Evolutionary conservation across 306 rosid genomes (phyloP).

Genomic region (Quercus robur): DNA sequence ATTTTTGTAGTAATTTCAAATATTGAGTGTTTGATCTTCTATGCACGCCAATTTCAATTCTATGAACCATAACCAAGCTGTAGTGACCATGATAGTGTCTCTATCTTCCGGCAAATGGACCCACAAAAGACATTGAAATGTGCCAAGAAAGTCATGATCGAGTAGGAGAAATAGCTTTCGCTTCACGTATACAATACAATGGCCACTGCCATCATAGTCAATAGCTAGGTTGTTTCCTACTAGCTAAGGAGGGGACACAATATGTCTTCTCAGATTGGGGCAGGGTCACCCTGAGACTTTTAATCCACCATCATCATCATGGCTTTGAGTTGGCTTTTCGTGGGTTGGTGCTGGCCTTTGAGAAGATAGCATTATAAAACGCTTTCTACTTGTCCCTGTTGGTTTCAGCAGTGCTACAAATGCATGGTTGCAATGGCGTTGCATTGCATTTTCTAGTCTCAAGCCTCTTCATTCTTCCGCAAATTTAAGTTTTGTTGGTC

Average conservation of each 20-base stretch:
- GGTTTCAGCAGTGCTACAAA: not conserved
- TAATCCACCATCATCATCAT: constrained; percentile 6
- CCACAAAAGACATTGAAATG: too few species aligned
- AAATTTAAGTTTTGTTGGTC: too few species aligned
- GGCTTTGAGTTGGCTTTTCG: constrained; percentile 12
- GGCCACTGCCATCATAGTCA: not conserved
- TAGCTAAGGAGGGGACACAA: too few species aligned
- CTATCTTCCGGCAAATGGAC: too few species aligned
- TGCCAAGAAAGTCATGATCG: not conserved
- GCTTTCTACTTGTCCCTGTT: constrained; percentile 12
- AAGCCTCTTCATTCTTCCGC: not conserved
- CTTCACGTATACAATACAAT: constrained; percentile 8
- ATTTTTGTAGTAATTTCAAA: not conserved
- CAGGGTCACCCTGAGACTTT: constrained; percentile 6
- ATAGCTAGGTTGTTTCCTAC: constrained; percentile 8
- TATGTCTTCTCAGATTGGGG: not conserved
- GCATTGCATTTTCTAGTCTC: not conserved
- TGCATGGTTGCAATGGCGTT: not conserved
- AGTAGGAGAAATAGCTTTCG: constrained; percentile 7
- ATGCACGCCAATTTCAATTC: not conserved
- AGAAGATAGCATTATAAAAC: constrained; percentile 21
- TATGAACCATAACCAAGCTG: not conserved
- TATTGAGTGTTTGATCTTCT: not conserved
- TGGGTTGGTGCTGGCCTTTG: constrained; percentile 16
- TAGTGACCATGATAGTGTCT: not conserved